phyloP scores from a whole-genome alignment of 169 alveolate species.

The Besnoitia besnoiti region DNA sequence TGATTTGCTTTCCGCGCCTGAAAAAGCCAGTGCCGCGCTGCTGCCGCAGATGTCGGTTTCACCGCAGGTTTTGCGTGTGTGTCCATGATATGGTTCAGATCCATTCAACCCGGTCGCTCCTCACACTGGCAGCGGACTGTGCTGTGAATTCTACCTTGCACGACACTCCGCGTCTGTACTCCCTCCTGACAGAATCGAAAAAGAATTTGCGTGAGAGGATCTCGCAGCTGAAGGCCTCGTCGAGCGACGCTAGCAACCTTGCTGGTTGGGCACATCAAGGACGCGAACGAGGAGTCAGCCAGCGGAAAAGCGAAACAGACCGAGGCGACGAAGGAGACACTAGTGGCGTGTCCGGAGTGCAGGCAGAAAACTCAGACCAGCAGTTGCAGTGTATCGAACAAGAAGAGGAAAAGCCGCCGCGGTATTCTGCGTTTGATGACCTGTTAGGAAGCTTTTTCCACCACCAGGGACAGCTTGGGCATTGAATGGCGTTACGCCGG shows the following conservation, averaged over 20 bases:
- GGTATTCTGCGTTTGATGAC: background rate
- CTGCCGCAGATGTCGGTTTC: too few relatives aligned
- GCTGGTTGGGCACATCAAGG: background rate
- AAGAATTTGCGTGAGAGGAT: background rate
- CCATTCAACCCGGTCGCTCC: slow-evolving; percentile 9
- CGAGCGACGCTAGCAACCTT: background rate
- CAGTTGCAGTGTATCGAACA: too few relatives aligned
- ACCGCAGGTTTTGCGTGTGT: too few relatives aligned
- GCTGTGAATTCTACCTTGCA: background rate
- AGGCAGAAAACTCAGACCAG: too few relatives aligned
- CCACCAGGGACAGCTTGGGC: too few relatives aligned
- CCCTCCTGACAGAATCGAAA: background rate
- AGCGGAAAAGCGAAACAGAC: too few relatives aligned
- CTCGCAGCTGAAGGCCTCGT: background rate
- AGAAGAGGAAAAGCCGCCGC: background rate
- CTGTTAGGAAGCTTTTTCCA: background rate
- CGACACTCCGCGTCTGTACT: background rate
- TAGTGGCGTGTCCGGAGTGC: too few relatives aligned
- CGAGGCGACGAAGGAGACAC: too few relatives aligned
- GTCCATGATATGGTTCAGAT: too few relatives aligned
- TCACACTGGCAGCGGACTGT: slow-evolving; percentile 25
- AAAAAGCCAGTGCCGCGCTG: too few relatives aligned
- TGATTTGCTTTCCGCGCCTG: too few relatives aligned
- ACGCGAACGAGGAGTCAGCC: background rate
- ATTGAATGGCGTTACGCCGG: too few relatives aligned